Evolutionary conservation across 108 stramenopile species (phyloP).

Genomic region (Cyclotella cryptica): DNA sequence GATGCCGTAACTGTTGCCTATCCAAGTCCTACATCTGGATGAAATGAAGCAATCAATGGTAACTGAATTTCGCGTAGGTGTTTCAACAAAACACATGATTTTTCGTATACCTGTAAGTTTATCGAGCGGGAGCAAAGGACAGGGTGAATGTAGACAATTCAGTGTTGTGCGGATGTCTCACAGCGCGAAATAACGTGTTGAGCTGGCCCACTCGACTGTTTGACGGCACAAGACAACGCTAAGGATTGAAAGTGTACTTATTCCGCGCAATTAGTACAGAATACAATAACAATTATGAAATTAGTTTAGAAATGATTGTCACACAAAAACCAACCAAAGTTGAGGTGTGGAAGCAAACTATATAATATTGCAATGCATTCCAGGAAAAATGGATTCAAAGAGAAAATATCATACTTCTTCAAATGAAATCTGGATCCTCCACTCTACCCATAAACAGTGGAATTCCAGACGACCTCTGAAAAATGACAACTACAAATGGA

Average conservation of each 20-base stretch:
- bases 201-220: constrained; percentile 70
- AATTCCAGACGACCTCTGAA: constrained; percentile 33
- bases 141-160: constrained; percentile 63
- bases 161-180: constrained; percentile 27
- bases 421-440: constrained; percentile 32
- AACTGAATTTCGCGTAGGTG: constrained; percentile 59
- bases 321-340: too few relatives aligned
- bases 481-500: constrained; percentile 35
- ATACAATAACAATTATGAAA: constrained; percentile 40
- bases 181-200: constrained; percentile 91
- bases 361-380: too few relatives aligned
- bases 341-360: too few relatives aligned
- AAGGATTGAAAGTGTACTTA: constrained; percentile 95
- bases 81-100: constrained; percentile 91
- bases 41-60: constrained; percentile 66
- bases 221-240: constrained; percentile 77
- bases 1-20: not conserved
- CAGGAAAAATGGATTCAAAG: too few relatives aligned
- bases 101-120: constrained; percentile 87
- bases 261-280: constrained; percentile 86
- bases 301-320: too few relatives aligned
- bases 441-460: constrained; percentile 42
- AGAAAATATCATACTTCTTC: not conserved
- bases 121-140: constrained; percentile 33
- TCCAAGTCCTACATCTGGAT: constrained; percentile 75